phyloP scores from a whole-genome alignment of 345 rosid species.

The Ceriops zippeliana region DNA sequence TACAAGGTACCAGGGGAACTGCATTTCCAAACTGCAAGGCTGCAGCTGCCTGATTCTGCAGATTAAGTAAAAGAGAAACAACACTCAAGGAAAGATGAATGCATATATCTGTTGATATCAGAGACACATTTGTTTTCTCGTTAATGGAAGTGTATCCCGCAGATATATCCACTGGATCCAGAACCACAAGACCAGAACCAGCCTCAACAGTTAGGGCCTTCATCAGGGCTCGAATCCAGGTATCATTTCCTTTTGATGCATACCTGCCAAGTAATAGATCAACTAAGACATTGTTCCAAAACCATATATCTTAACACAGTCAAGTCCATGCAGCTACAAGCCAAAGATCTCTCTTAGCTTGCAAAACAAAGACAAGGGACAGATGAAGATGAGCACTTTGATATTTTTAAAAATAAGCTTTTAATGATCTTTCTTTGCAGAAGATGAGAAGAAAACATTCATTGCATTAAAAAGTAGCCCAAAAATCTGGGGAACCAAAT shows the following conservation, averaged over 20 bases:
- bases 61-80: slow-evolving; percentile 76
- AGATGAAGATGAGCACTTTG: background rate
- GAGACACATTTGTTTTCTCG: slow-evolving; percentile 84
- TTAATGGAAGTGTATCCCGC: slow-evolving; percentile 88
- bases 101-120: slow-evolving; percentile 77
- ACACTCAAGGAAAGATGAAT: slow-evolving; percentile 85
- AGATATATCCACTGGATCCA: slow-evolving; percentile 86
- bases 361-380: background rate
- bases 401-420: background rate
- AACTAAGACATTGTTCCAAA: too few relatives aligned
- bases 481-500: too few relatives aligned
- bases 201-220: slow-evolving; percentile 86
- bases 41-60: slow-evolving; percentile 70
- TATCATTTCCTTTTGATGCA: slow-evolving; percentile 92
- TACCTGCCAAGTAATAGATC: slow-evolving; percentile 44
- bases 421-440: too few relatives aligned
- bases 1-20: slow-evolving; percentile 76
- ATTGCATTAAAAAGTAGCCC: too few relatives aligned
- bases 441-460: too few relatives aligned
- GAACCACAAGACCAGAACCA: slow-evolving; percentile 93
- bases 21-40: slow-evolving; percentile 92
- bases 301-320: too few relatives aligned
- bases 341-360: too few relatives aligned
- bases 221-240: slow-evolving; percentile 80
- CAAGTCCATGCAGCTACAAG: too few relatives aligned